A percentile compares a stretch with the other conserved stretches of the same genome.
Conservation (phyloP, 495 filamentous ascomycete species). For the Penicillium verhagenii region DNA sequence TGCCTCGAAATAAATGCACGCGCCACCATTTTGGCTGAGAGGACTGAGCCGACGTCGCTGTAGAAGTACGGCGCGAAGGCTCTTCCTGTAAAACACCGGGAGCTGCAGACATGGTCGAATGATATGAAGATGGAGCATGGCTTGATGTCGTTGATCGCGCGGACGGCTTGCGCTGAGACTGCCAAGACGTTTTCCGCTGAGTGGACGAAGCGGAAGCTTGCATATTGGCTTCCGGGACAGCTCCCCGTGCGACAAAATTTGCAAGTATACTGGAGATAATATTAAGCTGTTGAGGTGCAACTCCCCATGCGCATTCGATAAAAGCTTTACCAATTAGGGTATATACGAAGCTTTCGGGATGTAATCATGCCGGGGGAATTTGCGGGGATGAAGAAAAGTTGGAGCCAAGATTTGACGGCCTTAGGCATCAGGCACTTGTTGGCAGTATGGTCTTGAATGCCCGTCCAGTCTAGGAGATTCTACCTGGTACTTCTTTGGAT, state of each 20-base stretch:
- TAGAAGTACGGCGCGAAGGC: constrained; percentile 9
- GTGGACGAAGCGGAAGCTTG: constrained; percentile 24
- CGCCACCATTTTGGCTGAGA: constrained; percentile 56
- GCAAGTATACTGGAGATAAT: constrained; percentile 5
- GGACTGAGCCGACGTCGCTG: constrained; percentile 12
- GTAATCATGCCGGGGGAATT: neutral
- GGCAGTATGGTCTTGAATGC: neutral
- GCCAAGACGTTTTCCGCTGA: constrained; percentile 33
- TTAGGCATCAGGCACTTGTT: constrained; percentile 15
- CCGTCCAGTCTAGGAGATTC: too few species aligned
- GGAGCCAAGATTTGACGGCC: constrained; percentile 19
- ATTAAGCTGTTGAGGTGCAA: neutral
- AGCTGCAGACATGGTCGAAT: constrained; percentile 10
- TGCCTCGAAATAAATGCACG: constrained; percentile 58
- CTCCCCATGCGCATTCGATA: neutral
- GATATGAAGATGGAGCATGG: constrained; percentile 9
- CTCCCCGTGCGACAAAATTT: constrained; percentile 22
- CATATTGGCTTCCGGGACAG: constrained; percentile 28
- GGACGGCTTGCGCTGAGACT: constrained; percentile 28
- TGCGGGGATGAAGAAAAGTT: constrained; percentile 11
- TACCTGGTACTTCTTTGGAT: too few species aligned
- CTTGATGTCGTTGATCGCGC: constrained; percentile 17
- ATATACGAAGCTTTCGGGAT: neutral
- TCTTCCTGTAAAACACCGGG: constrained; percentile 10
- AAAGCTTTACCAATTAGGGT: neutral